Evolutionary conservation across 2,329 filamentous ascomycete species (phyloP), one percentile per base, ranked within the genome.

Genomic region (Apiospora phragmitis): DNA sequence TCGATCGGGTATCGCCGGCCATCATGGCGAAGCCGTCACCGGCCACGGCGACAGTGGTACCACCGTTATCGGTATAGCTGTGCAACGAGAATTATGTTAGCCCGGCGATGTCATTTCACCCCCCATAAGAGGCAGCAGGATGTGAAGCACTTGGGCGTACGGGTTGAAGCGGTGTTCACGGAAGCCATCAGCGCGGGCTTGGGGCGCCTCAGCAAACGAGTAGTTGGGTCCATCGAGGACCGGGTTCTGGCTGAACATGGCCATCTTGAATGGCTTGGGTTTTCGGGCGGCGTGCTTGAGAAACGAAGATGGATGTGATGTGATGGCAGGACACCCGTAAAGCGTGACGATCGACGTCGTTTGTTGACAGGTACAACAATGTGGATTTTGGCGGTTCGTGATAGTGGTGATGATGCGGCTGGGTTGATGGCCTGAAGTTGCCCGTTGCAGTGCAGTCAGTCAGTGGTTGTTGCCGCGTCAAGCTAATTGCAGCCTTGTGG

Each of bases 31-130:
- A 99, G 86, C 97, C 93, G 80, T 91, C 91, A 76, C 97, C 96
- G 49, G 94, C 92, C 82, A 99, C 98, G 79, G 94, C 96, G 70
- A 99, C 90, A 69, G 96, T 98, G 72, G 94, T 97, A 76, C 96
- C 96, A 77, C 96, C 96, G 82, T 99, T 99, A 86, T 99, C 95
- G 75, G 96, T 97, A 85, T 99, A 99, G 77, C 93, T 96, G 76
- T 70, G 75, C 45, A 74, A 68, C 35, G 67, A 68, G 35, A 3
- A 43, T 71, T 70, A 74, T 68, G 47, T 67, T 66, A 18, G 59
- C 49, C 9, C 32, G 24, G 21, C 21, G 72, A 65, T 29, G 29
- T 26, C 65, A 35, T n/a, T 26, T 35, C 32, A 18, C 55, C 29
- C 55, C 55, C 1, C 32, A 38, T 24, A 4, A 29, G 24, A 38